Percentiles rank a stretch among this genome's conserved stretches.
phyloP scores from a whole-genome alignment of 306 rosid genomes.

The Cajanus cajan region DNA sequence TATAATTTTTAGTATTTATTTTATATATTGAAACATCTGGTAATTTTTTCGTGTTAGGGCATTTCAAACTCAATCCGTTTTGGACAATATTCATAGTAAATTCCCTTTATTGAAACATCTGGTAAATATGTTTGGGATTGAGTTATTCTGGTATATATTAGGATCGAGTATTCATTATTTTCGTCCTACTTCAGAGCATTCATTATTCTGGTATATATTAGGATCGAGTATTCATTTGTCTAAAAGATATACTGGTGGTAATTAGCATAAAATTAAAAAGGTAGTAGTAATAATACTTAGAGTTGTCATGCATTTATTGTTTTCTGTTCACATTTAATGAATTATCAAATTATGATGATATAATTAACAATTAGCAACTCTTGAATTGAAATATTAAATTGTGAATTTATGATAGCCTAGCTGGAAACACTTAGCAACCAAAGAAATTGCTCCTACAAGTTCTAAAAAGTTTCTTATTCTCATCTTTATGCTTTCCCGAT shows the following conservation, averaged over 20 bases:
- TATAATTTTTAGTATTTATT: too few relatives aligned
- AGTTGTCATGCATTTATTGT: neutral
- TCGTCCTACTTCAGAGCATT: too few relatives aligned
- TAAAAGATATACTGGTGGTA: too few relatives aligned
- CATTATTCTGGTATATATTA: neutral
- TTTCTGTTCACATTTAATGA: neutral
- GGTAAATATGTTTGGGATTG: too few relatives aligned
- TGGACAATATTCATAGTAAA: too few relatives aligned
- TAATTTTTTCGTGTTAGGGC: too few relatives aligned
- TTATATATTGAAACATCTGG: too few relatives aligned
- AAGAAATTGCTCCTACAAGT: neutral
- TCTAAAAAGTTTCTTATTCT: constrained; percentile 16
- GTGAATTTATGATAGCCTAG: neutral
- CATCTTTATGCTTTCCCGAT: neutral
- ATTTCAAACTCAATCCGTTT: too few relatives aligned
- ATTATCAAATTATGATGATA: neutral
- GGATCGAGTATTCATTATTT: too few relatives aligned
- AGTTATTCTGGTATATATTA: too few relatives aligned
- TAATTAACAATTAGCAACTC: neutral
- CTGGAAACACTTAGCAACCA: neutral
- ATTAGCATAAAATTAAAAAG: too few relatives aligned
- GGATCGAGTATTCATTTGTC: neutral
- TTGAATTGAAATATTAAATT: neutral
- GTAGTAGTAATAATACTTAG: neutral
- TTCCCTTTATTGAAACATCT: too few relatives aligned